These are phyloP conservation scores for Hemileccinum impolitum DNA, from an alignment of 768 basidiomycete genomes.

Conservation along the genomic window DNA sequence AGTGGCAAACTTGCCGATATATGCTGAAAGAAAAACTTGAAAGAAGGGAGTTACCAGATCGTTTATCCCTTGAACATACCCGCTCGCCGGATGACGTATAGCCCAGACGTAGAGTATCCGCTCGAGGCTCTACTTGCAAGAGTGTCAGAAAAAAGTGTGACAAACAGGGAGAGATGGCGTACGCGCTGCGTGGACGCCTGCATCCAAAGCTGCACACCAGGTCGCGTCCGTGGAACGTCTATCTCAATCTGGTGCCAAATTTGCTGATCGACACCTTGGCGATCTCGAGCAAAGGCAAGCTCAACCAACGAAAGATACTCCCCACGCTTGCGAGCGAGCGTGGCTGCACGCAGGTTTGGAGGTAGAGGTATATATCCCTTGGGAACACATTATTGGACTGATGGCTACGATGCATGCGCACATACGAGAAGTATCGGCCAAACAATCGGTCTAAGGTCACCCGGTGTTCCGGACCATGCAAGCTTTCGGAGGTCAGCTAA, in stretches of 20 bases:
- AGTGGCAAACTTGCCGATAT: conserved; percentile 64
- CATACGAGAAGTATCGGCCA: conserved; percentile 93
- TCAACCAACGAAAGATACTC: conserved; percentile 91
- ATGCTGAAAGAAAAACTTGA: conserved; percentile 92
- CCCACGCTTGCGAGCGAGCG: conserved; percentile 84
- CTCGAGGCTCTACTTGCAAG: conserved; percentile 71
- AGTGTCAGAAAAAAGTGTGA: conserved; percentile 15
- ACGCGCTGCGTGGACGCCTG: conserved; percentile 86
- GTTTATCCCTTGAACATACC: conserved; percentile 99
- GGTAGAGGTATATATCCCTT: conserved; percentile 94
- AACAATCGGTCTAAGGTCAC: conserved; percentile 81
- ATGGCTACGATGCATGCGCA: conserved; percentile 10
- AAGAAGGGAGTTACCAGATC: conserved; percentile 98
- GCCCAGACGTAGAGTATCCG: conserved; percentile 98
- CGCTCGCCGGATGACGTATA: conserved; percentile 95
- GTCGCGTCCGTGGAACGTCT: conserved; percentile 93
- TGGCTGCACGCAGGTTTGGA: conserved; percentile 65
- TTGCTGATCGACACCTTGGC: conserved; percentile 85
- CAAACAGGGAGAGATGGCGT: conserved; percentile 24
- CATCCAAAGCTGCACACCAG: conserved; percentile 91
- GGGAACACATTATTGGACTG: conserved; percentile 4
- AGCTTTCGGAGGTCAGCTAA: conserved; percentile 83
- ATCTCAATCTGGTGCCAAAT: conserved; percentile 99
- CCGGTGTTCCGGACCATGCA: conserved; percentile 92
- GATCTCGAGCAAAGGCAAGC: conserved; percentile 83